Percentiles rank a stretch among this genome's conserved stretches.
Conservation (phyloP, 2,329 filamentous ascomycete species). For the Myotisia sp. region DNA sequence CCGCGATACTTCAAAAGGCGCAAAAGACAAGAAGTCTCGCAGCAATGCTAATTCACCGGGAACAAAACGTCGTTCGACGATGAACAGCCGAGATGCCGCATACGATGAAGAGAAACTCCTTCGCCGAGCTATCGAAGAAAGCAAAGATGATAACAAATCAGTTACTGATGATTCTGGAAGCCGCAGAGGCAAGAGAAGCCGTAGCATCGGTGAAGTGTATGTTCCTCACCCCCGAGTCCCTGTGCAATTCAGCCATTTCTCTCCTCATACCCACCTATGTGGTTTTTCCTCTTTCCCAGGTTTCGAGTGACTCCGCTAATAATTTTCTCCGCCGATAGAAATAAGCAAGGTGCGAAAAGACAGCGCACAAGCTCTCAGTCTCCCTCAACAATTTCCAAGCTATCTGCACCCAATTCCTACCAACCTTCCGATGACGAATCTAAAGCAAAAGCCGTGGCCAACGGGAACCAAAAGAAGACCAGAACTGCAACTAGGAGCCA, state of each 20-base stretch:
- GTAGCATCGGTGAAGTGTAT: conserved; percentile 91
- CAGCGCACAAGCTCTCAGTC: conserved; percentile 71
- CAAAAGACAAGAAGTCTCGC: conserved; percentile 31
- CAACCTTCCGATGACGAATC: conserved; percentile 53
- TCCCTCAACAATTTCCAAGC: conserved; percentile 42
- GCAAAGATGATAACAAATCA: conserved; percentile 60
- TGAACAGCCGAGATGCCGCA: conserved; percentile 90
- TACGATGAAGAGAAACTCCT: conserved; percentile 92
- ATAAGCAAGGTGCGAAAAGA: conserved; percentile 58
- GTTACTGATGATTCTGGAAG: conserved; percentile 40
- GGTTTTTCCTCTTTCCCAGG: no score
- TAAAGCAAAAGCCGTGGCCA: conserved; percentile 23
- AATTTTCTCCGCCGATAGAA: conserved; percentile 38
- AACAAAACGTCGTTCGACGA: conserved; percentile 80
- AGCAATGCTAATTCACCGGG: conserved; percentile 42
- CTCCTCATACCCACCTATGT: not conserved
- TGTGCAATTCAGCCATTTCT: not conserved
- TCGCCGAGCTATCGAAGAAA: conserved; percentile 81
- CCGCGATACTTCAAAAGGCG: conserved; percentile 25
- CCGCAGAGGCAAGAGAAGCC: conserved; percentile 63
- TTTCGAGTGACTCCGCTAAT: conserved; percentile 7
- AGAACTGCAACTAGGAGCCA: conserved; percentile 43
- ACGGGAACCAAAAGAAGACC: conserved; percentile 42
- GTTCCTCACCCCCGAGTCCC: conserved; percentile 26
- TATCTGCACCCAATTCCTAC: conserved; percentile 31